A percentile compares a stretch with the other conserved stretches of the same genome.
These are phyloP conservation scores for Usnea hakonensis DNA, from an alignment of 495 filamentous ascomycete species.

Conservation along the genomic window DNA sequence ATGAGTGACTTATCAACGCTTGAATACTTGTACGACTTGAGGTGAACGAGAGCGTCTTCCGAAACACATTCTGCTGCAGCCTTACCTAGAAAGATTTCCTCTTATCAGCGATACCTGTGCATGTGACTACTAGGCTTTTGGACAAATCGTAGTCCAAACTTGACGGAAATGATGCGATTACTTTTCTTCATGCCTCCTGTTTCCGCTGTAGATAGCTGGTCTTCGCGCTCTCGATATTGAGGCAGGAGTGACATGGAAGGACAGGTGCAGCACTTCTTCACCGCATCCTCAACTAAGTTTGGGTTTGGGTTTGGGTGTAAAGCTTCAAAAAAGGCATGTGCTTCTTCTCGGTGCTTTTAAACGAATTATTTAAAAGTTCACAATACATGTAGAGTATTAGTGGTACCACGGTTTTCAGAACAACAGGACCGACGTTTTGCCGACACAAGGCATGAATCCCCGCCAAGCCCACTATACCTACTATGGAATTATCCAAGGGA, in stretches of 20 bases:
- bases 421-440: no score
- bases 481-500: not conserved
- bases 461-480: not conserved
- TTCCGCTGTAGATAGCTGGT: not conserved
- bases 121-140: not conserved
- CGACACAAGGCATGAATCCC: no score
- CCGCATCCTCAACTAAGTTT: constrained; percentile 1
- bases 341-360: no score
- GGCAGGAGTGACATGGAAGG: constrained; percentile 14
- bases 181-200: constrained; percentile 12
- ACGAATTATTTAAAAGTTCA: no score
- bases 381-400: no score
- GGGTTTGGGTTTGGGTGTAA: not conserved
- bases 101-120: not conserved
- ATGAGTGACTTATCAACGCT: constrained; percentile 94
- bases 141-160: not conserved
- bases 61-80: constrained; percentile 56
- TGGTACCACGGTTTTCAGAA: no score
- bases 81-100: constrained; percentile 17
- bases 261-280: not conserved
- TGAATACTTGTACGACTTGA: constrained; percentile 94
- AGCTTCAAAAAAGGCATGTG: not conserved
- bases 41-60: constrained; percentile 66
- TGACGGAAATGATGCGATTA: not conserved
- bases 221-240: constrained; percentile 9